Conservation (phyloP, 2,329 filamentous ascomycete genomes). For the Mollisiaceae sp. region DNA sequence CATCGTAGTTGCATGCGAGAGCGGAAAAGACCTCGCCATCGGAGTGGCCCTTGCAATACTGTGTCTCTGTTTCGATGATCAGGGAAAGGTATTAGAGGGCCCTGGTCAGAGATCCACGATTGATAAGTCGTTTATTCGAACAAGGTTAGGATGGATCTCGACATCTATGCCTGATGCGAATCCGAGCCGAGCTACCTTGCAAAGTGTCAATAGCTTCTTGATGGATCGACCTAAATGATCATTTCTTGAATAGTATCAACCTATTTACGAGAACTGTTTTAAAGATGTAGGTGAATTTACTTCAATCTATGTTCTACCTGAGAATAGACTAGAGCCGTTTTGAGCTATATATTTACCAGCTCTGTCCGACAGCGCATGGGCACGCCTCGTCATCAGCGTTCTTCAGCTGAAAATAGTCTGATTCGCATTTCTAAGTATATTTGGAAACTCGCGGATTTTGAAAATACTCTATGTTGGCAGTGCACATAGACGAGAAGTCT, state of each 20-base stretch:
- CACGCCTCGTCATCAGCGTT: too few species aligned
- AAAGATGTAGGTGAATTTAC: neutral
- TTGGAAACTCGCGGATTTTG: too few species aligned
- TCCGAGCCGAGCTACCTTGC: conserved; percentile 82
- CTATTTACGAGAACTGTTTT: too few species aligned
- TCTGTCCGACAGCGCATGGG: neutral
- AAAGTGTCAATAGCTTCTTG: conserved; percentile 89
- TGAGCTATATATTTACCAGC: too few species aligned
- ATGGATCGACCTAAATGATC: conserved; percentile 55
- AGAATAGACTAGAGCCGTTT: too few species aligned
- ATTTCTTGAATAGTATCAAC: neutral
- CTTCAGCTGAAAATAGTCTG: too few species aligned
- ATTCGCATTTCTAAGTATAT: too few species aligned
- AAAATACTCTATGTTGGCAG: too few species aligned
- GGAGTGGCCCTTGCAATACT: conserved; percentile 77
- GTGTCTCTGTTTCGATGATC: conserved; percentile 73
- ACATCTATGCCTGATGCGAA: conserved; percentile 79
- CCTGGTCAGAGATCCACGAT: conserved; percentile 45
- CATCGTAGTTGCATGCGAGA: conserved; percentile 72
- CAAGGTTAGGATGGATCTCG: conserved; percentile 81
- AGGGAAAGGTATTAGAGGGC: conserved; percentile 52
- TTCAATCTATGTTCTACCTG: neutral
- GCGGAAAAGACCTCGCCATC: conserved; percentile 80
- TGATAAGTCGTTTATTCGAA: conserved; percentile 78
- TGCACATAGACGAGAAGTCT: too few species aligned